phyloP scores from a whole-genome alignment of 208 protist species.

The Giardia muris region DNA sequence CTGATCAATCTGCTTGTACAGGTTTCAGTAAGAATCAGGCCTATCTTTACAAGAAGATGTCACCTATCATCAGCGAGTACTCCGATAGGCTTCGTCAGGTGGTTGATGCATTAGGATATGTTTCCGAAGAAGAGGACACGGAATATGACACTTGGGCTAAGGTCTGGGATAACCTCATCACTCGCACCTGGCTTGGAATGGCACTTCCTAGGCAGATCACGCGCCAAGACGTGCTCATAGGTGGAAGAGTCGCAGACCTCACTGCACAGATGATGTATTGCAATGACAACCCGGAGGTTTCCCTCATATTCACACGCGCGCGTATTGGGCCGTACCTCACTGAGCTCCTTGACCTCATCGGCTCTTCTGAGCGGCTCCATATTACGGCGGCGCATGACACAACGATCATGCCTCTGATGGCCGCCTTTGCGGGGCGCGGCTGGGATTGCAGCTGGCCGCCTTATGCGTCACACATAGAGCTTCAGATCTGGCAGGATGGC shows the following conservation, averaged over 20 bases:
- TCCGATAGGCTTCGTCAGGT: neutral
- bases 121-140: neutral
- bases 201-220: neutral
- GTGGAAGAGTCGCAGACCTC: neutral
- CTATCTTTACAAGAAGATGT: neutral
- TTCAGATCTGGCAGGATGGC: neutral
- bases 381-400: neutral
- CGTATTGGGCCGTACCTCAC: neutral
- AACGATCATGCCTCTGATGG: conserved; percentile 10
- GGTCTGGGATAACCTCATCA: neutral
- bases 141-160: neutral
- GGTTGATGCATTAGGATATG: neutral
- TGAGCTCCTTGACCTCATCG: neutral
- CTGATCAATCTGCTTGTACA: neutral
- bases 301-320: neutral
- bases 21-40: neutral
- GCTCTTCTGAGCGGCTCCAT: neutral
- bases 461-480: neutral
- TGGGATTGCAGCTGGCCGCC: conserved; percentile 5
- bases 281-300: neutral
- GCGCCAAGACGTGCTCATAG: neutral
- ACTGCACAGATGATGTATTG: neutral
- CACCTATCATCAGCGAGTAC: neutral
- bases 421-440: neutral
- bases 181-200: neutral